Evolutionary conservation across 139 green algal species (phyloP).

Genomic region (Chlorella sp.): DNA sequence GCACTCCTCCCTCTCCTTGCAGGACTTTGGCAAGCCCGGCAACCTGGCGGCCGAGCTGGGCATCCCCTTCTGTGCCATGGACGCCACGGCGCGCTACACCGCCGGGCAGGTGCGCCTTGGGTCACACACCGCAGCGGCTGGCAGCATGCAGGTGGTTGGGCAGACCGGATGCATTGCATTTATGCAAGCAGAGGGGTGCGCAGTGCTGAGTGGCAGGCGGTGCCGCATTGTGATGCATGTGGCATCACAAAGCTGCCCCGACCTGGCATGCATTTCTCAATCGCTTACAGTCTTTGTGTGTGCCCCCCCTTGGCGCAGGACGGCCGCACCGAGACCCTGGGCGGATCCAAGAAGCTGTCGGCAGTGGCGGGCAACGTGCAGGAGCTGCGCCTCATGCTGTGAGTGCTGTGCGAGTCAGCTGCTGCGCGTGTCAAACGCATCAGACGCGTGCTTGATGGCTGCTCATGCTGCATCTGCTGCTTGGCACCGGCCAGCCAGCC

Average conservation of each 20-base stretch:
- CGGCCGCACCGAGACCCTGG: background rate
- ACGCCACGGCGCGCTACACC: background rate
- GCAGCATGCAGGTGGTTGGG: background rate
- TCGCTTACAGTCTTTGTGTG: too few species aligned
- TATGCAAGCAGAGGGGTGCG: too few species aligned
- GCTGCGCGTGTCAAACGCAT: too few species aligned
- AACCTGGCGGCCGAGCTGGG: conserved; percentile 13
- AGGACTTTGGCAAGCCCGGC: conserved; percentile 21
- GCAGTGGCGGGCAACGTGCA: conserved; percentile 1
- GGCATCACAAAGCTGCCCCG: too few species aligned
- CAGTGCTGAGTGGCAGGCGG: too few species aligned
- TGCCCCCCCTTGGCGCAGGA: background rate
- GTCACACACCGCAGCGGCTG: too few species aligned
- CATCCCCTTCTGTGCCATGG: conserved; percentile 5
- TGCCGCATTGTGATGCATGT: too few species aligned
- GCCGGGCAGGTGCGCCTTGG: background rate
- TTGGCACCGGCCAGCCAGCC: too few species aligned
- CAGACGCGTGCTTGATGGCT: too few species aligned
- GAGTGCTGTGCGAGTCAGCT: too few species aligned
- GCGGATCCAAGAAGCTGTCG: conserved; percentile 9
- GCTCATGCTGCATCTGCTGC: too few species aligned
- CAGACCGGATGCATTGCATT: too few species aligned
- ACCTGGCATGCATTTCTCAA: background rate
- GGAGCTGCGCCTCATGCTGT: conserved; percentile 8
- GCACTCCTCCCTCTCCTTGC: background rate